A percentile compares a stretch with the other conserved stretches of the same genome.
Evolutionary conservation across 1,284 basidiomycete species (phyloP).

Genomic region (Ganoderma resinaceum): DNA sequence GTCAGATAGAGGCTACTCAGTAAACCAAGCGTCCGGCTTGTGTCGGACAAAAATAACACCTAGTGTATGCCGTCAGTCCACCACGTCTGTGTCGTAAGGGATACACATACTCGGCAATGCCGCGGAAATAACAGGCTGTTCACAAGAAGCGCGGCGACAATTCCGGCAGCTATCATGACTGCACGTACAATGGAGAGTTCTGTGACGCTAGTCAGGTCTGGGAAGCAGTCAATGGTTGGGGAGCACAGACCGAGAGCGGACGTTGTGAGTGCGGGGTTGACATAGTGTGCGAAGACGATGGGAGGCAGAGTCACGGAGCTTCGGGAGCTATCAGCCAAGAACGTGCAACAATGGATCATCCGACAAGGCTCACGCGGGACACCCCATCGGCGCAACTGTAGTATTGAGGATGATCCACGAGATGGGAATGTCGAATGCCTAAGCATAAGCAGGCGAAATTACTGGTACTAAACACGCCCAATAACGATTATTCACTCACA

Average conservation of each 20-base stretch:
- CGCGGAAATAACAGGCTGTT: constrained; percentile 57
- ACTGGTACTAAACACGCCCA: not conserved
- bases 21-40: constrained; percentile 48
- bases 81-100: constrained; percentile 7
- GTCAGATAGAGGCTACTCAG: constrained; percentile 53
- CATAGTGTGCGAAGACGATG: constrained; percentile 50
- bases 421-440: constrained; percentile 54
- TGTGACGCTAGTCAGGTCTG: constrained; percentile 30
- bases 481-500: constrained; percentile 37
- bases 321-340: constrained; percentile 10
- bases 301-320: constrained; percentile 56
- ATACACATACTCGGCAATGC: constrained; percentile 50
- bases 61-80: constrained; percentile 28
- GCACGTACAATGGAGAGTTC: constrained; percentile 50
- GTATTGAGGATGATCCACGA: constrained; percentile 55
- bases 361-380: constrained; percentile 48
- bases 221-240: not conserved
- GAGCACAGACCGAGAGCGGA: constrained; percentile 43
- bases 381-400: constrained; percentile 49
- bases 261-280: constrained; percentile 36
- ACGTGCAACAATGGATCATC: not conserved
- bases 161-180: constrained; percentile 52
- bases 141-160: constrained; percentile 52
- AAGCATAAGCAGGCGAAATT: not conserved
- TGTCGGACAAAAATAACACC: constrained; percentile 54